A percentile compares a stretch with the other conserved stretches of the same genome.
phyloP scores from a whole-genome alignment of 140 eudicot species.

The Erigeron philadelphicus region DNA sequence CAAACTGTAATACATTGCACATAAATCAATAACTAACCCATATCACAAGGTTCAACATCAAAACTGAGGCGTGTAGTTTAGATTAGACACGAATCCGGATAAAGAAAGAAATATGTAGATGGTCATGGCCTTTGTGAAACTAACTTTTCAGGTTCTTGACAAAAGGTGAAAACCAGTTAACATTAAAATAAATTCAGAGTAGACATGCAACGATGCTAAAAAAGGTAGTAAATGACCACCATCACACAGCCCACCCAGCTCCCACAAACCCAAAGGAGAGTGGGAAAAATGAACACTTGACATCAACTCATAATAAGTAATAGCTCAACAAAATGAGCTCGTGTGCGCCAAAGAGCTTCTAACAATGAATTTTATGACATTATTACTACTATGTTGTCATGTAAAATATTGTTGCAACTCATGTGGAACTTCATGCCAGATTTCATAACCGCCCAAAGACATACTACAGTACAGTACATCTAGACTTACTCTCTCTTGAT shows the following conservation, averaged over 20 bases:
- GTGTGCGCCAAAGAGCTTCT: not conserved
- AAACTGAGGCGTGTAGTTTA: not conserved
- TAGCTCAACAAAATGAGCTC: not conserved
- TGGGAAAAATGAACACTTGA: not conserved
- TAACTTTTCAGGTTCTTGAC: not conserved
- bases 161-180: not conserved
- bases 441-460: conserved; percentile 8
- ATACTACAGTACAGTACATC: not conserved
- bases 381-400: not conserved
- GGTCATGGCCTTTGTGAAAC: not conserved
- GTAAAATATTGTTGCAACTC: not conserved
- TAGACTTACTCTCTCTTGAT: conserved; percentile 57
- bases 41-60: conserved; percentile 12
- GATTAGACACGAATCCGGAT: not conserved
- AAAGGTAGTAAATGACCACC: not conserved
- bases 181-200: not conserved
- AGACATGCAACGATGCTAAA: not conserved
- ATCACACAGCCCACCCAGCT: not conserved
- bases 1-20: not conserved
- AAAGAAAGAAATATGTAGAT: not conserved
- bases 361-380: conserved; percentile 3
- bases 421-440: conserved; percentile 18
- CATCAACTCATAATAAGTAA: not conserved
- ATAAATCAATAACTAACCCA: not conserved
- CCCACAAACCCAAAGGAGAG: not conserved